Percentiles rank a stretch among this genome's conserved stretches.
Conservation (phyloP, 1,284 basidiomycete species). For the Rhodotorula mucilaginosa region DNA sequence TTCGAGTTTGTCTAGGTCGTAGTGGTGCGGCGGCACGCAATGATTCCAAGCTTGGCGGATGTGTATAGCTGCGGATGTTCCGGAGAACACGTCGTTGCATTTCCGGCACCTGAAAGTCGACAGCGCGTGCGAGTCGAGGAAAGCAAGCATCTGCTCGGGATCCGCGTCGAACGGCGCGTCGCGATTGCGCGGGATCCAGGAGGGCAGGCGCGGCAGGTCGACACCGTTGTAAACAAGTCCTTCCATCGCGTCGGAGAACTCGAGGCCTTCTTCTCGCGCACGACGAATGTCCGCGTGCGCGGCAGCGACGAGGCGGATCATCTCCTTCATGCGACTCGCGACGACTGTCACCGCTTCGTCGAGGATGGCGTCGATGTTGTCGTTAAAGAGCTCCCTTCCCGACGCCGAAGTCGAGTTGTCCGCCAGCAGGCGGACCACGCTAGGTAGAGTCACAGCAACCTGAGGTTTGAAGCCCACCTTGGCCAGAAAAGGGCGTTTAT, state of each 20-base stretch:
- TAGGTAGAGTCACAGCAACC: neutral
- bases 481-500: neutral
- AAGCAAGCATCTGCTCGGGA: conserved; percentile 11
- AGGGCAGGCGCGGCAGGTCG: conserved; percentile 14
- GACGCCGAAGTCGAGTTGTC: neutral
- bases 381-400: neutral
- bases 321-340: conserved; percentile 1
- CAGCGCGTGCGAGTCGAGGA: conserved; percentile 3
- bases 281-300: neutral
- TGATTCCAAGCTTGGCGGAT: neutral
- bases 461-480: neutral
- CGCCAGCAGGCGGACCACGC: neutral
- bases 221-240: neutral
- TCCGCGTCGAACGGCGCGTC: conserved; percentile 5
- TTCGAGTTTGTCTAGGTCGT: fast-evolving
- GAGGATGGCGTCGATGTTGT: neutral
- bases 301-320: neutral
- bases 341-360: neutral
- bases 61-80: neutral
- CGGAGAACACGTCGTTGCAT: neutral
- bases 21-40: no score
- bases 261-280: neutral
- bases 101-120: neutral
- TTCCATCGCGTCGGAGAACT: neutral
- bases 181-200: conserved; percentile 9